phyloP scores from a whole-genome alignment of 2,329 filamentous ascomycete genomes.

The Aspergillus sp. region DNA sequence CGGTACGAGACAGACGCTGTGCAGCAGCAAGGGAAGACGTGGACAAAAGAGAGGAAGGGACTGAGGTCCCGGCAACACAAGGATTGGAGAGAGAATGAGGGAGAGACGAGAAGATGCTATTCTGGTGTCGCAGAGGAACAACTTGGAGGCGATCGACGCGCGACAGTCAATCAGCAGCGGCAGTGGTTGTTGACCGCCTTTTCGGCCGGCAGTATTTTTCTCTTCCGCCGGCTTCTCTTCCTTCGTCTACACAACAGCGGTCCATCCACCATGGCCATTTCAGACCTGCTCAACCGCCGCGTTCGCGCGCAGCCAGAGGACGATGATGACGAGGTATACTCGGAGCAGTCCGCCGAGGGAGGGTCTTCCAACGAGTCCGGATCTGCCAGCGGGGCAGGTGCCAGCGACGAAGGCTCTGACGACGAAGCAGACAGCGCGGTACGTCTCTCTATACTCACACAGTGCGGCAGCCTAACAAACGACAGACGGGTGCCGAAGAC shows the following conservation, averaged over 20 bases:
- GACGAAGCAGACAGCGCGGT: constrained; percentile 7
- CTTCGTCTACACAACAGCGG: constrained; percentile 5
- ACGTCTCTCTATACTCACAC: background rate
- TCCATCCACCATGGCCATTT: constrained; percentile 24
- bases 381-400: constrained; percentile 13
- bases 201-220: constrained; percentile 18
- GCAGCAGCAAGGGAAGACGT: background rate
- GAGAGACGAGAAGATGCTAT: background rate
- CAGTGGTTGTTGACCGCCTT: constrained; percentile 18
- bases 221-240: constrained; percentile 13
- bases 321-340: constrained; percentile 34
- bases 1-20: too few species aligned
- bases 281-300: constrained; percentile 32
- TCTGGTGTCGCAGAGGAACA: too few species aligned
- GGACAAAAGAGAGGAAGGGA: background rate
- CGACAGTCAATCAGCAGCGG: constrained; percentile 15
- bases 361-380: too few species aligned
- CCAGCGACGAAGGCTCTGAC: constrained; percentile 9
- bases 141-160: background rate
- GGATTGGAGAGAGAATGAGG: background rate
- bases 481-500: too few species aligned
- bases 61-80: too few species aligned
- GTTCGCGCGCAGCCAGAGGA: constrained; percentile 28
- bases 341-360: constrained; percentile 19
- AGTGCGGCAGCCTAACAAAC: background rate